Conservation (phyloP, 257 asterid species). For the Scutellaria minor region DNA sequence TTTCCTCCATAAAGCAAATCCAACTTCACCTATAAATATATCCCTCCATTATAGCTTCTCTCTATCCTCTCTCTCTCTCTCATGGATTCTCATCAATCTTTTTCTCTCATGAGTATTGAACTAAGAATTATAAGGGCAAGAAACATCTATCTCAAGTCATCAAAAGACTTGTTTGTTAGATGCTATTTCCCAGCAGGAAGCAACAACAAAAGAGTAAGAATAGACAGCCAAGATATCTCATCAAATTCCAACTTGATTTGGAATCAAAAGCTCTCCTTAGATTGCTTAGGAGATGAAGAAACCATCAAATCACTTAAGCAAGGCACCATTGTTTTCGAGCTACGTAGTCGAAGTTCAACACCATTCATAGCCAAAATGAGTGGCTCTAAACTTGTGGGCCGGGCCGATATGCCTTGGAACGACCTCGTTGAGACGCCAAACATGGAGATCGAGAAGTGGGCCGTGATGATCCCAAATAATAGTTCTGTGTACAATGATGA, state of each 20-base stretch:
- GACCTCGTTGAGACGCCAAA: slow-evolving; percentile 36
- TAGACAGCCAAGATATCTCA: slow-evolving; percentile 55
- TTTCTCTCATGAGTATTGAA: slow-evolving; percentile 44
- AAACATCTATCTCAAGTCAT: slow-evolving; percentile 43
- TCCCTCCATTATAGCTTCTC: slow-evolving; percentile 26
- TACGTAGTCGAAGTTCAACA: slow-evolving; percentile 46
- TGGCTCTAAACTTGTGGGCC: slow-evolving; percentile 58
- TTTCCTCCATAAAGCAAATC: slow-evolving; percentile 33
- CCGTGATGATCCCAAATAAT: slow-evolving; percentile 42
- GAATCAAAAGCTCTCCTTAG: slow-evolving; percentile 60
- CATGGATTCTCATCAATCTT: slow-evolving; percentile 40
- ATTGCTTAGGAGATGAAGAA: slow-evolving; percentile 50
- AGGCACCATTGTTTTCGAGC: slow-evolving; percentile 53
- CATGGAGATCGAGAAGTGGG: slow-evolving; percentile 56
- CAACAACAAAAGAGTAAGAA: slow-evolving; percentile 45
- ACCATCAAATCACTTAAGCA: slow-evolving; percentile 45
- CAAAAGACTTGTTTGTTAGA: slow-evolving; percentile 56
- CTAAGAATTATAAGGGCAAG: slow-evolving; percentile 54
- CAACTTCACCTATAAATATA: slow-evolving; percentile 45
- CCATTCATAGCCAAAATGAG: slow-evolving; percentile 45
- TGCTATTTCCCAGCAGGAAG: slow-evolving; percentile 59
- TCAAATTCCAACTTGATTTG: slow-evolving; percentile 49
- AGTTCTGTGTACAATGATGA: slow-evolving; percentile 35
- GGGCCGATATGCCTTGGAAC: slow-evolving; percentile 62
- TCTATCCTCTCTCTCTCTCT: slow-evolving; percentile 29